Base-by-base conservation (phyloP, 768 basidiomycete genomes). In the Tricholoma matsutake region DNA sequence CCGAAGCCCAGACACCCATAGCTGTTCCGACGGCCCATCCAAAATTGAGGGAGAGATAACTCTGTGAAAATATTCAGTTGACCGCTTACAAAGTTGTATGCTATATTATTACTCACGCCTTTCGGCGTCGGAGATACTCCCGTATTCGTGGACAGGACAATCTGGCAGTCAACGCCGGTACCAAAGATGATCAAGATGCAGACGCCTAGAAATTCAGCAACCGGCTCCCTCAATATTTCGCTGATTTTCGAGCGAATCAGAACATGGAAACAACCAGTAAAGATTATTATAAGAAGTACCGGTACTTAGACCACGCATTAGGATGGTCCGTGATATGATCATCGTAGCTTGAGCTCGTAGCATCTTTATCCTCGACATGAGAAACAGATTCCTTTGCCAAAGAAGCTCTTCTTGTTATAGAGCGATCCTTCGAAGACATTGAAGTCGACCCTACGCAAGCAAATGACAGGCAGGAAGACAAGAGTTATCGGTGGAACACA, bases 1-100 rank as follows among this genome's bases (percentile, higher is more conserved):
- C 81, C 20, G 81, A 80, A 3, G 85, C 79, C 87, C 86, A 91
- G 9, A 87, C 87, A 32, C 87, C 89, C 70, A 90, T 75, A 8
- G 85, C 83, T 3, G 83, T 76, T 25, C 87, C 86, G 57, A 79
- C 69, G 4, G 78, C 85, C 85, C 86, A 87, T 37, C 82, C 83
- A 45, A 86, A 75, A 63, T 72, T 79, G 56, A 84, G 74, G 14
- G 83, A 80, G 4, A 83, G 64, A 60, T 77, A 84, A 51, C 74
- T 69, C 83, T 85, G 61, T 39, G 39, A 47, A 43, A 16, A 37
- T 16, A 29, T 37, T 8, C 37, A 29, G 6, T 49, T 53, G 25
- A 16, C 8, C 32, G 13, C 6, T 31, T 55, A 32, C 58, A 28
- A 22, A 37, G 43, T 16, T 53, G 18, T 31, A 20, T 35, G 57